Evolutionary conservation across 2,329 filamentous ascomycete species (phyloP).

Genomic region (Tolypocladium pustulatum): DNA sequence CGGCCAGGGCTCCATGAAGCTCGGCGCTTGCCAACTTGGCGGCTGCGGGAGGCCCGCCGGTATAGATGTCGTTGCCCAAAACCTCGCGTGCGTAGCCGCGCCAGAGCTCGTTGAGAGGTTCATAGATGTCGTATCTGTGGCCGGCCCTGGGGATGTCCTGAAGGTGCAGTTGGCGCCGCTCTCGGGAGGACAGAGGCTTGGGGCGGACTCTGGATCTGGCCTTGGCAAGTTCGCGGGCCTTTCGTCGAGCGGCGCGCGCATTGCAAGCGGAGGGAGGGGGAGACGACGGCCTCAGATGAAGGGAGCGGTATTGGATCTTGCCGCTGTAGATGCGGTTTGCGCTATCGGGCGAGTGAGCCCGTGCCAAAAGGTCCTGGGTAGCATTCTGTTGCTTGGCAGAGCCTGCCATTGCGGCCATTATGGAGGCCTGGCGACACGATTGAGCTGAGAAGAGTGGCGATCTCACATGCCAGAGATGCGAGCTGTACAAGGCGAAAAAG

Average conservation of each 20-base stretch:
- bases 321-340: constrained; percentile 65
- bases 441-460: neutral
- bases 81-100: constrained; percentile 75
- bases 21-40: constrained; percentile 78
- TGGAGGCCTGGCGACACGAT: neutral
- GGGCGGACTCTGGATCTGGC: constrained; percentile 40
- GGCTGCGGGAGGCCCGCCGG: constrained; percentile 47
- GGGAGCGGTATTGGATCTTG: constrained; percentile 71
- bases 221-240: constrained; percentile 34
- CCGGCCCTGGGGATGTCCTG: constrained; percentile 63
- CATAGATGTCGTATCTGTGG: constrained; percentile 58
- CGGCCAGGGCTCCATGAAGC: constrained; percentile 75
- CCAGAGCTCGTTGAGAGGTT: constrained; percentile 72
- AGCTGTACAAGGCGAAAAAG: neutral
- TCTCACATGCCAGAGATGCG: neutral
- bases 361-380: constrained; percentile 57
- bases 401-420: constrained; percentile 19
- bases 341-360: constrained; percentile 68
- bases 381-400: constrained; percentile 22
- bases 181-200: constrained; percentile 65
- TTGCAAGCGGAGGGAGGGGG: constrained; percentile 45
- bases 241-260: constrained; percentile 46
- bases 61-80: constrained; percentile 49
- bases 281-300: constrained; percentile 68
- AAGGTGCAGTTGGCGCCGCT: constrained; percentile 63